phyloP scores from a whole-genome alignment of 1,284 basidiomycete genomes.

The Ceratobasidium sp. region DNA sequence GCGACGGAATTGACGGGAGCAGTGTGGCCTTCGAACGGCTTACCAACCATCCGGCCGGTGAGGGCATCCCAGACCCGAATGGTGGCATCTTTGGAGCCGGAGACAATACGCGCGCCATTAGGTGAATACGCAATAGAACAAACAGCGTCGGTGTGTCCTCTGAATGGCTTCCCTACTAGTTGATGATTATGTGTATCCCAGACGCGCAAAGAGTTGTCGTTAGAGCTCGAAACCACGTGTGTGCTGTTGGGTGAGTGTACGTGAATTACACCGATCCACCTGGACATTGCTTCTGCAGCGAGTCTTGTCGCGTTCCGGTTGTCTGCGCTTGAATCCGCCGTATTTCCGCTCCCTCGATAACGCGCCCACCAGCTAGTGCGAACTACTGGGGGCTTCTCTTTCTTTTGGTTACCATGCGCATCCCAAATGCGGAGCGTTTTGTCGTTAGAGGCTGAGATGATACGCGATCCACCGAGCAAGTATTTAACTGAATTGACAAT shows the following conservation, averaged over 20 bases:
- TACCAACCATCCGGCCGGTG: too few species aligned
- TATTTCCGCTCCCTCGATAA: too few species aligned
- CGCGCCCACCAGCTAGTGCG: too few species aligned
- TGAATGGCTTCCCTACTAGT: background rate
- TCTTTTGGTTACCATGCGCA: too few species aligned
- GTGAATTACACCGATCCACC: too few species aligned
- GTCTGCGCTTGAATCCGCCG: too few species aligned
- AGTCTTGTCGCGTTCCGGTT: too few species aligned
- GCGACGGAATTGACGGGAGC: background rate
- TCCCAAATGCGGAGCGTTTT: slow-evolving; percentile 33
- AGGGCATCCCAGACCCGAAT: slow-evolving; percentile 28
- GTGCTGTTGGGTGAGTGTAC: slow-evolving; percentile 33
- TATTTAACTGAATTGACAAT: background rate
- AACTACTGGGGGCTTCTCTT: too few species aligned
- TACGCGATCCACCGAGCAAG: slow-evolving; percentile 9
- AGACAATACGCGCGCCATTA: too few species aligned
- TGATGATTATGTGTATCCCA: slow-evolving; percentile 18
- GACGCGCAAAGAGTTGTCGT: slow-evolving; percentile 27
- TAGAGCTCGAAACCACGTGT: slow-evolving; percentile 19
- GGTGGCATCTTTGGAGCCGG: background rate
- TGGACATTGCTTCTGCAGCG: too few species aligned
- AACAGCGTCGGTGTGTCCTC: slow-evolving; percentile 27
- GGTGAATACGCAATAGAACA: slow-evolving; percentile 14
- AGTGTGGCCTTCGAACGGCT: background rate
- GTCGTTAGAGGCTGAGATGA: slow-evolving; percentile 37